Conservation (phyloP, 2,329 filamentous ascomycete species). For the Pezicula radicicola region DNA sequence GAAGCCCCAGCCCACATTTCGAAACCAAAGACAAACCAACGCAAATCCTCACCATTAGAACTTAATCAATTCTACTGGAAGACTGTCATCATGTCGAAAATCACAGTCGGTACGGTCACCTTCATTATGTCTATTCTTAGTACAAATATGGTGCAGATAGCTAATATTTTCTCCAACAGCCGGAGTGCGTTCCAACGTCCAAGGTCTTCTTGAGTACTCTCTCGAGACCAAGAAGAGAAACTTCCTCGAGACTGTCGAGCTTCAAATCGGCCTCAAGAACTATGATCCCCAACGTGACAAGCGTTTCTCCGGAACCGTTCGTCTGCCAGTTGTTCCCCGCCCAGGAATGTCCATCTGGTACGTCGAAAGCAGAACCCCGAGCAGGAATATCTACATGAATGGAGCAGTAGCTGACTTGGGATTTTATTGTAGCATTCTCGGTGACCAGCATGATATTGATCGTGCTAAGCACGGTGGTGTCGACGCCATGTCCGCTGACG, state of each 20-base stretch:
- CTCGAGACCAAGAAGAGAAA: constrained; percentile 95
- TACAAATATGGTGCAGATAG: constrained; percentile 3
- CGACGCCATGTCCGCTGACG: constrained; percentile 96
- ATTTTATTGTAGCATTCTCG: constrained; percentile 60
- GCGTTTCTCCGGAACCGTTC: constrained; percentile 99
- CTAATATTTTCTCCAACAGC: constrained; percentile 51
- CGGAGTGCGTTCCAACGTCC: constrained; percentile 94
- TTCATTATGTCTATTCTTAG: constrained; percentile 1
- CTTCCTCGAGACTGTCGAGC: constrained; percentile 93
- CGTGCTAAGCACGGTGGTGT: constrained; percentile 99
- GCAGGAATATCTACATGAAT: constrained; percentile 4
- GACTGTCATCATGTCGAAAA: constrained; percentile 87
- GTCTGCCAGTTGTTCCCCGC: constrained; percentile 86
- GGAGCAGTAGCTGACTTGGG: constrained; percentile 23
- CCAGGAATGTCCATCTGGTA: constrained; percentile 87
- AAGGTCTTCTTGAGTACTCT: constrained; percentile 93
- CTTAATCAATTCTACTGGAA: constrained; percentile 68
- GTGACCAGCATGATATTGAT: constrained; percentile 98
- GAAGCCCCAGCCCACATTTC: neutral
- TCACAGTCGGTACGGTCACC: constrained; percentile 63
- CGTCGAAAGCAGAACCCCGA: constrained; percentile 24
- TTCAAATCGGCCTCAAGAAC: constrained; percentile 95
- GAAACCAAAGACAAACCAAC: constrained; percentile 14
- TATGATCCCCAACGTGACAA: constrained; percentile 99
- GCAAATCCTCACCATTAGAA: constrained; percentile 73